Base-by-base conservation (phyloP, 2,329 filamentous ascomycete genomes). In the Helminthosporium solani region DNA sequence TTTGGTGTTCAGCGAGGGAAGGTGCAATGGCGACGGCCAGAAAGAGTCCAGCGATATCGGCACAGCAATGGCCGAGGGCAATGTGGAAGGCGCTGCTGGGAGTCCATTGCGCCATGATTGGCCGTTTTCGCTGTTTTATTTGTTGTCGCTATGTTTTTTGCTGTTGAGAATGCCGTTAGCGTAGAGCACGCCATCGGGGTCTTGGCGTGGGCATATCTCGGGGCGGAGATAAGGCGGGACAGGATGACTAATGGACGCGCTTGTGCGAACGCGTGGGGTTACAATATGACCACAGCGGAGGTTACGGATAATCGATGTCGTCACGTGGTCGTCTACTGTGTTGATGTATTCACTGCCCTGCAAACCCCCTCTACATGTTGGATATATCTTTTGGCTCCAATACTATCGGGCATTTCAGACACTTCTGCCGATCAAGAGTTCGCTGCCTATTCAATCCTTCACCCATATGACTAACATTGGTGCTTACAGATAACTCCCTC, bases 151-250 rank as follows among this genome's bases (percentile, higher is more conserved):
- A 51, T 50, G 46, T 57, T 53, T 48, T 54, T 56, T 46, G 53
- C 50, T 52, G 58, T 53, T 58, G 52, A 63, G 61, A 56, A 54
- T 49, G 49, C 42, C 44, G 34, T 51, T 66, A 66, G 63, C 57
- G 62, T 50, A 37, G 51, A 67, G 42, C 51, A 50, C 40, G 54
- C 51, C 37, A 54, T 49, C 14, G 7, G 2, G 16, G 20, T 21
- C 34, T 21, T 23, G 35, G 28, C 28, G 28, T 12, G 28, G 28
- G 14, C 4, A 31, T n/a, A 31, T 31, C 28, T 31, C 28, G 28
- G 28, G 14, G 4, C 28, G 14, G 23, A 31, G 28, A 31, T 31
- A 31, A 31, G 28, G 14, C 14, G 28, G 28, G 14, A 12, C 8
- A 31, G 28, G 5, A n/a, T 31, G 25, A 12, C 25, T 27, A 27